Evolutionary conservation across 2,329 filamentous ascomycete species (phyloP), one percentile per base, ranked within the genome.

Genomic region (Fusarium sarcochroum): DNA sequence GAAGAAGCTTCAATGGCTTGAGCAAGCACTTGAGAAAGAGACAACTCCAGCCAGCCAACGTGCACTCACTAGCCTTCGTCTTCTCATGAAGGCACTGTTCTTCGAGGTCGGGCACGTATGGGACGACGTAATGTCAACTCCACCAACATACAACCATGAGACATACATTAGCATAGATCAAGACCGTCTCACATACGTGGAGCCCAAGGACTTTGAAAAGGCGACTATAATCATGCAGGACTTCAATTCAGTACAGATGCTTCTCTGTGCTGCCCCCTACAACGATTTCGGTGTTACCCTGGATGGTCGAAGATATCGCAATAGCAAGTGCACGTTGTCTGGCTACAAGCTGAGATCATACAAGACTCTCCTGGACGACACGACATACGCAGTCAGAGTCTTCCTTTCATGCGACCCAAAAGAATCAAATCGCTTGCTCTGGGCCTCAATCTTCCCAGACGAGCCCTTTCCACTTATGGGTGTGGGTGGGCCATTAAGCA

Each of bases 131-230:
- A 57, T 49, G 8, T 40, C 42, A 5, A 35, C 13, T 11, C 13
- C 45, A 5, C 23, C 48, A 17, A 1, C 8, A 7, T 13, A 44
- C 11, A 37, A 37, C 15, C 13, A 57, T 14, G 4, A 25, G 14
- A 51, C 55, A 6, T 54, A 58, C 41, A 10, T 17, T 11, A 60
- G 47, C 20, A 72, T 80, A 23, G 80, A 81, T 15, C 49, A 71
- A 5, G 77, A 82, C 40, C 78, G 81, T 17, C 71, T 73, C 4
- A 78, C 76, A n/a, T 82, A 81, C 55, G 72, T 82, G 13, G 69
- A 78, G 25, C 69, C 72, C 1, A 51, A 49, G 23, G 72, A 80
- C n/a, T 78, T 75, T 30, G 45, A 67, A 4, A 58, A 30, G 9
- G 18, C 54, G 17, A n/a, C n/a, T 3, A 40, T 38, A 2, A 42